phyloP scores from a whole-genome alignment of 192 early-diverging fungal genomes.

The Podila minutissima region DNA sequence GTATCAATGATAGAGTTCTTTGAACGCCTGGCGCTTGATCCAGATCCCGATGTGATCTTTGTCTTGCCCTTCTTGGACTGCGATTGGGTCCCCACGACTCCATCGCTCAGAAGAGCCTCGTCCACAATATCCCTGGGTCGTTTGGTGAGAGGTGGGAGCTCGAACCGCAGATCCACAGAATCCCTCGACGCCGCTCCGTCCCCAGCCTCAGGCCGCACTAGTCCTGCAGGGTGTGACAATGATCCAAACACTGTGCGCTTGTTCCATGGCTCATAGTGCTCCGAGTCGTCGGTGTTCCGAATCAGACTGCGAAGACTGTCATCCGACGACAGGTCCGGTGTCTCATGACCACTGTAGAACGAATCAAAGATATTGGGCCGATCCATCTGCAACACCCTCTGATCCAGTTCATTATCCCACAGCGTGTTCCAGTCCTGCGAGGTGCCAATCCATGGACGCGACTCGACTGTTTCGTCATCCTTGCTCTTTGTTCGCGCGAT shows the following conservation, averaged over 20 bases:
- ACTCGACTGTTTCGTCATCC: background rate
- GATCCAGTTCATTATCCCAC: conserved; percentile 24
- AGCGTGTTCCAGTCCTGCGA: conserved; percentile 3
- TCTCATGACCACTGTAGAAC: background rate
- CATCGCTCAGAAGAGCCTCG: conserved; percentile 1
- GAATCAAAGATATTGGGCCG: conserved; percentile 12
- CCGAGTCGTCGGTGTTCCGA: background rate
- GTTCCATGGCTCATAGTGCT: background rate
- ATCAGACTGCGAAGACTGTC: background rate
- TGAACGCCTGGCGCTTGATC: background rate
- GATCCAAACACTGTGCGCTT: background rate
- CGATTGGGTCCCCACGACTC: background rate
- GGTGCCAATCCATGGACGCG: background rate
- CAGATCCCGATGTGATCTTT: background rate
- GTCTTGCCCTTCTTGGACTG: background rate
- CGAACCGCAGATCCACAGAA: conserved; percentile 10
- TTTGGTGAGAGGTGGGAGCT: conserved; percentile 26
- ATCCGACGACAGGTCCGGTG: too few relatives aligned
- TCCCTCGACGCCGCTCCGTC: background rate
- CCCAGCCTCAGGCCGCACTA: background rate
- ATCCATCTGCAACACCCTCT: conserved; percentile 17
- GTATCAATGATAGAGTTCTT: background rate
- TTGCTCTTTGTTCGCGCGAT: background rate
- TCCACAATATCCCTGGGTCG: conserved; percentile 38
- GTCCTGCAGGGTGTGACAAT: background rate